Evolutionary conservation across 768 basidiomycete species (phyloP).

Genomic region (Kwoniella sp.): DNA sequence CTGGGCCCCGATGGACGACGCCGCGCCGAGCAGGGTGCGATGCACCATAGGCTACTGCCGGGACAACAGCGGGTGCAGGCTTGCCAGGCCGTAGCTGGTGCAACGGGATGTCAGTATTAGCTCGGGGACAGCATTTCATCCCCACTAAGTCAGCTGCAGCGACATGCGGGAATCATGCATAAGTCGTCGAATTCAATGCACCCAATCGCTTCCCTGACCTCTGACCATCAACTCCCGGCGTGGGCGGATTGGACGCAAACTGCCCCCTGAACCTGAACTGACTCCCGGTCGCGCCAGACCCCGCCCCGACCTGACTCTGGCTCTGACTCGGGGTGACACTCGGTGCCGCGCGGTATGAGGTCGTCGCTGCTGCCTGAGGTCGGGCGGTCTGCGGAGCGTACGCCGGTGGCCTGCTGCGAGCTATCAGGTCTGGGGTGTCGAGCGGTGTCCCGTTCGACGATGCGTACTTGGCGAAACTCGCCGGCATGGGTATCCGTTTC

Average conservation of each 20-base stretch:
- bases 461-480: conserved; percentile 25
- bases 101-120: too few species aligned
- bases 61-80: too few species aligned
- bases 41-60: too few species aligned
- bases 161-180: too few species aligned
- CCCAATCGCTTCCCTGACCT: background rate
- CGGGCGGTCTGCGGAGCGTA: conserved; percentile 26
- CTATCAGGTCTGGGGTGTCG: background rate
- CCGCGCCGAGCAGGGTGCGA: too few species aligned
- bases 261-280: conserved; percentile 42
- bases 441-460: conserved; percentile 1
- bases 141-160: too few species aligned
- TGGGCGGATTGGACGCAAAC: conserved; percentile 36
- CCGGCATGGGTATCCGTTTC: conserved; percentile 24
- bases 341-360: background rate
- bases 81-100: too few species aligned
- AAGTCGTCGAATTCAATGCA: conserved; percentile 4
- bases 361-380: background rate
- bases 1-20: too few species aligned
- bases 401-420: too few species aligned
- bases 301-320: conserved; percentile 1
- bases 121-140: too few species aligned
- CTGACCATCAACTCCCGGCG: conserved; percentile 15
- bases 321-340: conserved; percentile 1
- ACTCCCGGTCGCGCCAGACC: background rate